phyloP scores from a whole-genome alignment of 169 alveolate genomes.

The Eimeria tenella region DNA sequence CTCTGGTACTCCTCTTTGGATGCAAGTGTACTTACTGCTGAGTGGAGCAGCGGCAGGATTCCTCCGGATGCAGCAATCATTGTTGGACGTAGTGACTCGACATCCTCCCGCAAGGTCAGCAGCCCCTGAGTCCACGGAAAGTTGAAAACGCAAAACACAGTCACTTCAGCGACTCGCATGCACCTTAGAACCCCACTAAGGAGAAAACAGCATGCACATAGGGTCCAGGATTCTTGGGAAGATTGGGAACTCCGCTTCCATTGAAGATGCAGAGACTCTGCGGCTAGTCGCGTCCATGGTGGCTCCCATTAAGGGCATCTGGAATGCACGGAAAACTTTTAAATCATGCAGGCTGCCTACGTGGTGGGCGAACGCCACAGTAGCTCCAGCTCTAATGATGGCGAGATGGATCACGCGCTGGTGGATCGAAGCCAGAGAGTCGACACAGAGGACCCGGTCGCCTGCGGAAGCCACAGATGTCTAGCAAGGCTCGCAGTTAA shows the following conservation, averaged over 20 bases:
- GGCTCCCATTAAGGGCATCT: no score
- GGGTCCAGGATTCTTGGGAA: no score
- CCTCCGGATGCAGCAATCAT: constrained; percentile 52
- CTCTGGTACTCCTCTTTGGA: no score
- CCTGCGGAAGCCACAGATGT: not conserved
- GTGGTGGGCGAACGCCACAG: constrained; percentile 53
- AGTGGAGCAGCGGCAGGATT: constrained; percentile 36
- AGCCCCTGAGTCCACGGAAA: constrained; percentile 23
- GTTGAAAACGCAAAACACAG: not conserved
- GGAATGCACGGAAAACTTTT: no score
- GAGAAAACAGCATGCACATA: no score
- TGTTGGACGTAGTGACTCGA: constrained; percentile 14
- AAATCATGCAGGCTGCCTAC: constrained; percentile 22
- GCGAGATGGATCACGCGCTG: constrained; percentile 63
- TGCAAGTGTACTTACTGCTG: constrained; percentile 50
- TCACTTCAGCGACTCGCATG: not conserved
- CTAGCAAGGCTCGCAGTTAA: not conserved
- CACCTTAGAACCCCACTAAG: not conserved
- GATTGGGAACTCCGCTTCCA: no score
- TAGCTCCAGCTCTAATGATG: constrained; percentile 41
- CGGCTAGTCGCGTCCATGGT: no score
- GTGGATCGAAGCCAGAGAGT: constrained; percentile 67
- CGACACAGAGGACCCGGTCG: constrained; percentile 51
- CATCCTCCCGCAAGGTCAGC: constrained; percentile 57
- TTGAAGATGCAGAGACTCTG: no score